Conservation (phyloP, 768 basidiomycete genomes). For the Amanita molliuscula region DNA sequence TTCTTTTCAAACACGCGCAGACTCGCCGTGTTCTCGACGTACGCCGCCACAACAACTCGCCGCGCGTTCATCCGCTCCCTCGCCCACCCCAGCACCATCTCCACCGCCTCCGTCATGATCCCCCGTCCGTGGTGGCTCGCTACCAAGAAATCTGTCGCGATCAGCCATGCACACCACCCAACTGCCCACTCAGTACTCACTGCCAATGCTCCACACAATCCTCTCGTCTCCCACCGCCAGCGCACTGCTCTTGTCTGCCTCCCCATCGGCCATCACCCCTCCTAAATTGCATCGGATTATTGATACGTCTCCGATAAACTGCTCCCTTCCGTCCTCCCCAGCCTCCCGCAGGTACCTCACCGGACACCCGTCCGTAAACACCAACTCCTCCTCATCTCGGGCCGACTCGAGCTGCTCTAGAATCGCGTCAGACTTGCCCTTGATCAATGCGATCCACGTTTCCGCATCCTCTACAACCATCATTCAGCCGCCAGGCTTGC, state of each 20-base stretch:
- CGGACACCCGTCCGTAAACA: constrained; percentile 30
- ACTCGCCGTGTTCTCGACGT: constrained; percentile 48
- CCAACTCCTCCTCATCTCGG: constrained; percentile 13
- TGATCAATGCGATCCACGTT: constrained; percentile 14
- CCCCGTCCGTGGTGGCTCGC: constrained; percentile 18
- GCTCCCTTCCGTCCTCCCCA: constrained; percentile 38
- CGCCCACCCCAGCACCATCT: constrained; percentile 48
- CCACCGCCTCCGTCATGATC: constrained; percentile 63
- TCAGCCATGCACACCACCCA: too few species aligned
- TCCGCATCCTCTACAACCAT: constrained; percentile 17
- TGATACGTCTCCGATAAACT: constrained; percentile 36
- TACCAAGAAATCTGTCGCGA: constrained; percentile 14
- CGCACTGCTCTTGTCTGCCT: constrained; percentile 30
- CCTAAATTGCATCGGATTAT: constrained; percentile 22
- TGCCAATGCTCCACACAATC: constrained; percentile 28
- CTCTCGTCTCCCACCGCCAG: constrained; percentile 36
- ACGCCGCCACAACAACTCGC: constrained; percentile 32
- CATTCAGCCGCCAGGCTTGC: neutral
- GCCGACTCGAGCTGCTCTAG: constrained; percentile 19
- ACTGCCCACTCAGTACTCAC: constrained; percentile 5
- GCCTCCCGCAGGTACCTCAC: constrained; percentile 43
- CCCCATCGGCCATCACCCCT: constrained; percentile 17
- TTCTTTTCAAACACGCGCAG: constrained; percentile 58
- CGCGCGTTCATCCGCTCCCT: constrained; percentile 54
- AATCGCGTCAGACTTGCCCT: constrained; percentile 15